Base-by-base conservation (phyloP, 108 stramenopile genomes). In the Asterionellopsis glacialis region DNA sequence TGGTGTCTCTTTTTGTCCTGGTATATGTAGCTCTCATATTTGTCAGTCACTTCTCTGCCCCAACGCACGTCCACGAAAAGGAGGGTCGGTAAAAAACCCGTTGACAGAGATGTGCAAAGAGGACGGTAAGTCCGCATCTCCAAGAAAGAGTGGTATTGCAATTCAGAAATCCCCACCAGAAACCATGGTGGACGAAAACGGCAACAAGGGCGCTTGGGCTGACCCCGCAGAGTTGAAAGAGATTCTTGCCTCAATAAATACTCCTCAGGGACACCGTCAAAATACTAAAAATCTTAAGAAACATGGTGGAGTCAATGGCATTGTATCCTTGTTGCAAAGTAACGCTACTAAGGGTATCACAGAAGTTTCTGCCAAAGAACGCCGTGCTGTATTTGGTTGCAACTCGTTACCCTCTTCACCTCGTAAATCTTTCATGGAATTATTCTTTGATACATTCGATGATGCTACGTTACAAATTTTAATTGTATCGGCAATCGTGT, bases 381-480 rank as follows among this genome's bases (percentile, higher is more conserved):
- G 83, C 15, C 74, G 77, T 3, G 54, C 51, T 11, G 28, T 67
- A 5, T 73, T 73, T 45, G 83, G 83, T 22, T 62, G 56, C 23
- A 84, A 84, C 65, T 22, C 64, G 5, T 55, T 84, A 14, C 78
- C 78, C 9, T 68, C 75, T 23, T 55, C 78, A 10, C 77, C 78
- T 4, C 74, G 83, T 45, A 76, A 79, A 51, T 53, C 90, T 19
- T 95, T 94, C 58, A 76, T 85, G 72, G 72, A 94, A 54, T 79
- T 98, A 11, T 93, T 98, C 72, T 68, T 97, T 49, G 95, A 96
- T 42, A 84, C 90, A n/a, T 96, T 98, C 76, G 92, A 98, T 52
- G 98, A 98, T 77, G 93, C 92, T 22, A 95, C 95, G 9, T 73
- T 98, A 59, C 93, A 96, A 65, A 94, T 98, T 60, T 75, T 98